Base-by-base conservation (phyloP, 306 rosid species). In the Cercis canadensis region DNA sequence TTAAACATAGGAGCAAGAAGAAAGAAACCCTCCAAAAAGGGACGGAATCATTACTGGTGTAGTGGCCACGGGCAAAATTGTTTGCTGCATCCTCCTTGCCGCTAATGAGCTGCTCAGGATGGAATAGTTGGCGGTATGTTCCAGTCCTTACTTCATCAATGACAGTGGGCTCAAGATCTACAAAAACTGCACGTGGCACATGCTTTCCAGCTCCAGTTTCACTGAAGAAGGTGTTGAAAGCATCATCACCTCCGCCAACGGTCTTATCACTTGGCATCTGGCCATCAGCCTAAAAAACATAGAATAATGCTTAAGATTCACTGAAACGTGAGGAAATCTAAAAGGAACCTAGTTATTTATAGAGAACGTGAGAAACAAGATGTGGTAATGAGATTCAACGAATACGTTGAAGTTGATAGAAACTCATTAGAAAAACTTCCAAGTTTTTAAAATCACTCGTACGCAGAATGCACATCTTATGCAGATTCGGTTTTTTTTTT, bases 41-140 rank as follows among this genome's bases (percentile, higher is more conserved):
- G 5, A 45, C 46, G 37, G 15, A 61, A 52, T 3, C 32, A 4
- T 73, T 82, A 89, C 96, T 87, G 77, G 96, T 89, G 70, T 87
- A 89, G 73, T 87, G 96, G 76, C 96, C 96, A 55, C 96, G 96
- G 70, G 96, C 96, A 70, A 89, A 89, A 75, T 89, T 89, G 79
- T 89, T 89, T 2, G 96, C 96, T 2, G 96, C 96, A 45, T 89
- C 96, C 65, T 89, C 96, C 83, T 89, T 89, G 80, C 96, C 92
- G 7, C 92, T 89, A 62, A 89, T 89, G 19, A 87, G 92, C 70
- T 87, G 96, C 57, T 87, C 96, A 24, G 96, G 96, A 78, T 89
- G 96, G 84, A 88, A 88, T 32, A 86, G 84, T 55, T 86, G 91
- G 69, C 95, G 87, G 78, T 88, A 88, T 14, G 95, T 76, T 3